Percentiles rank a stretch among this genome's conserved stretches.
Conservation (phyloP, 768 basidiomycete genomes). For the Rhodotorula kratochvilovae region DNA sequence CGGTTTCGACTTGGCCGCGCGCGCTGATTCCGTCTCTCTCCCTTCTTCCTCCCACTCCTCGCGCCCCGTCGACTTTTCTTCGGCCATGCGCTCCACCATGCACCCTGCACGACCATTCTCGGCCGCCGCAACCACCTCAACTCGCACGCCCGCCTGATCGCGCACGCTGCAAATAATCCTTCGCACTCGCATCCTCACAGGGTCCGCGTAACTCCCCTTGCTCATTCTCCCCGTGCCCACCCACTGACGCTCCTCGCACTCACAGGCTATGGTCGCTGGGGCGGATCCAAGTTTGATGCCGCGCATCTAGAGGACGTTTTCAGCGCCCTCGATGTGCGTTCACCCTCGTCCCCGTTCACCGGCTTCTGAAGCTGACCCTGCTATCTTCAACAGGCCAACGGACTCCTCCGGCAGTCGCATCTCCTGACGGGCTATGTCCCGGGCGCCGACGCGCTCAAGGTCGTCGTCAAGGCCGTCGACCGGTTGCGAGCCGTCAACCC, state of each 20-base stretch:
- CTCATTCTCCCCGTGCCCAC: accelerated
- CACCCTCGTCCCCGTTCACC: too few species aligned
- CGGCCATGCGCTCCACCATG: neutral
- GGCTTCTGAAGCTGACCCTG: neutral
- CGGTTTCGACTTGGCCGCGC: neutral
- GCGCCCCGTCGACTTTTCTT: neutral
- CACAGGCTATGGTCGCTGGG: slow-evolving; percentile 73
- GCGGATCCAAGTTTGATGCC: slow-evolving; percentile 72
- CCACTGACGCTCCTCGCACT: slow-evolving; percentile 3
- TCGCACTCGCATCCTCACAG: neutral
- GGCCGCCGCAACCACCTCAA: too few species aligned
- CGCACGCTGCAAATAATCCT: slow-evolving; percentile 1
- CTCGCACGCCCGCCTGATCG: neutral
- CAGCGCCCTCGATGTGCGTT: slow-evolving; percentile 58
- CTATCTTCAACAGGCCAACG: slow-evolving; percentile 51
- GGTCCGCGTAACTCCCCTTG: slow-evolving; percentile 24
- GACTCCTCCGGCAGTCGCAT: slow-evolving; percentile 65
- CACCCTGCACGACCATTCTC: neutral
- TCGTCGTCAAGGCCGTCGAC: slow-evolving; percentile 60
- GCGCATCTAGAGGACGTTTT: slow-evolving; percentile 74
- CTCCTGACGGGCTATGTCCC: slow-evolving; percentile 90
- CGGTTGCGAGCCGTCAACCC: slow-evolving; percentile 61
- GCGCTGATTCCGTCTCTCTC: neutral
- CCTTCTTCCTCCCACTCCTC: neutral
- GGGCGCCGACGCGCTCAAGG: slow-evolving; percentile 67